A percentile compares a stretch with the other conserved stretches of the same genome.
phyloP scores from a whole-genome alignment of 2,329 filamentous ascomycete genomes.

The Colletotrichum australisinense region DNA sequence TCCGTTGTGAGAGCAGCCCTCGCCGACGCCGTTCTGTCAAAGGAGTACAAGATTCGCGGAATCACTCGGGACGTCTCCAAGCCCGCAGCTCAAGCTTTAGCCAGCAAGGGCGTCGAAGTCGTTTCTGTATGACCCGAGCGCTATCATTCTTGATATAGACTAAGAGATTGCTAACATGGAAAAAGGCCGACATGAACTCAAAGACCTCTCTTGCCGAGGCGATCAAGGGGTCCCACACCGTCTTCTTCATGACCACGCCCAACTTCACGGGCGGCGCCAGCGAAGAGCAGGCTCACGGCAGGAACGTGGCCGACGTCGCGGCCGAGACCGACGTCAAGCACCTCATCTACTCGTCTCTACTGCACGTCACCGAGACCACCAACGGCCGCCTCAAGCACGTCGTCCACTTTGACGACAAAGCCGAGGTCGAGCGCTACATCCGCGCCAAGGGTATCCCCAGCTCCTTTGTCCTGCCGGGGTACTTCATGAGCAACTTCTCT shows the following conservation, averaged over 20 bases:
- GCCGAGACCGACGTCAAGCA: conserved; percentile 45
- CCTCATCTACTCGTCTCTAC: conserved; percentile 47
- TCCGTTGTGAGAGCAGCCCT: conserved; percentile 59
- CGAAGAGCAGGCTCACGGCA: conserved; percentile 47
- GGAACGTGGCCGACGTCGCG: conserved; percentile 53
- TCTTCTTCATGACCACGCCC: conserved; percentile 49
- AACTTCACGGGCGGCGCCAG: conserved; percentile 32
- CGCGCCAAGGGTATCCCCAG: conserved; percentile 54
- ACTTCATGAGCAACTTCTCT: conserved; percentile 63
- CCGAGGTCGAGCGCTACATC: conserved; percentile 59
- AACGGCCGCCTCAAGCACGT: conserved; percentile 41
- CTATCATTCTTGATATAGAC: no score
- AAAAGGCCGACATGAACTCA: conserved; percentile 53
- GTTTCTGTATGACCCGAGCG: conserved; percentile 43
- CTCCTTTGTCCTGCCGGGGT: conserved; percentile 60
- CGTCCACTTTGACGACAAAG: conserved; percentile 60
- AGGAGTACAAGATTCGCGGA: conserved; percentile 57
- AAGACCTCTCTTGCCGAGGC: conserved; percentile 47
- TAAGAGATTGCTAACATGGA: not conserved
- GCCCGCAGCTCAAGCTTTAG: conserved; percentile 50
- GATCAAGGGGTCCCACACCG: conserved; percentile 55
- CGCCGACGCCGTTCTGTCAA: conserved; percentile 55
- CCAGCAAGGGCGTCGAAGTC: conserved; percentile 55
- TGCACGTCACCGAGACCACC: conserved; percentile 41
- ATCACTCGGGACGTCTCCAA: conserved; percentile 59